Conservation (phyloP, 116 monocot species). For the Zostera marina region DNA sequence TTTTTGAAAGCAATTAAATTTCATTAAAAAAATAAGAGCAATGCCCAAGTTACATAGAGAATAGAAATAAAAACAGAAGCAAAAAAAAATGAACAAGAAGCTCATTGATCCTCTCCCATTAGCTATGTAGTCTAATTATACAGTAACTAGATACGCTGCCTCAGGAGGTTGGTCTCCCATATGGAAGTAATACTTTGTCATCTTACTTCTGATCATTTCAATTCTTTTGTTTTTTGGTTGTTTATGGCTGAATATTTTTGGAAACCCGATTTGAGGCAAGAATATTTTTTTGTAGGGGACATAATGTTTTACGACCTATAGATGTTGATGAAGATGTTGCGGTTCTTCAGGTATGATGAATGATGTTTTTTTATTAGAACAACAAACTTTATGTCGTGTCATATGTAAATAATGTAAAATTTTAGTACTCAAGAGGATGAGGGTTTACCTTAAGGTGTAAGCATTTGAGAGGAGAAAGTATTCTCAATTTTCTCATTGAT, state of each 20-base stretch:
- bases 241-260: neutral
- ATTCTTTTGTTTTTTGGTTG: neutral
- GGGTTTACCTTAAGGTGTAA: too few relatives aligned
- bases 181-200: slow-evolving; percentile 53
- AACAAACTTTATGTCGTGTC: neutral
- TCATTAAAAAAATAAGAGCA: too few relatives aligned
- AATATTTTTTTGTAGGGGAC: slow-evolving; percentile 28
- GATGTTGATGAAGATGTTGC: slow-evolving; percentile 37
- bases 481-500: too few relatives aligned
- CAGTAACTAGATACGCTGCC: too few relatives aligned
- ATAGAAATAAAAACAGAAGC: too few relatives aligned
- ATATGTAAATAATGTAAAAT: neutral
- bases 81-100: too few relatives aligned
- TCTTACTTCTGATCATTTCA: neutral
- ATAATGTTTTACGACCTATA: slow-evolving; percentile 40
- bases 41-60: too few relatives aligned
- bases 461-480: too few relatives aligned
- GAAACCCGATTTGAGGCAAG: neutral
- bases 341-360: slow-evolving; percentile 34
- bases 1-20: too few relatives aligned
- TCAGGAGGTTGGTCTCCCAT: too few relatives aligned
- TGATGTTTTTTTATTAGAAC: neutral
- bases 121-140: too few relatives aligned
- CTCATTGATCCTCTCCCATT: too few relatives aligned
- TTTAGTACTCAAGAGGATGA: neutral